Percentiles rank a stretch among this genome's conserved stretches.
Conservation (phyloP, 352 stramenopile genomes). For the Phytophthora ohioensis region DNA sequence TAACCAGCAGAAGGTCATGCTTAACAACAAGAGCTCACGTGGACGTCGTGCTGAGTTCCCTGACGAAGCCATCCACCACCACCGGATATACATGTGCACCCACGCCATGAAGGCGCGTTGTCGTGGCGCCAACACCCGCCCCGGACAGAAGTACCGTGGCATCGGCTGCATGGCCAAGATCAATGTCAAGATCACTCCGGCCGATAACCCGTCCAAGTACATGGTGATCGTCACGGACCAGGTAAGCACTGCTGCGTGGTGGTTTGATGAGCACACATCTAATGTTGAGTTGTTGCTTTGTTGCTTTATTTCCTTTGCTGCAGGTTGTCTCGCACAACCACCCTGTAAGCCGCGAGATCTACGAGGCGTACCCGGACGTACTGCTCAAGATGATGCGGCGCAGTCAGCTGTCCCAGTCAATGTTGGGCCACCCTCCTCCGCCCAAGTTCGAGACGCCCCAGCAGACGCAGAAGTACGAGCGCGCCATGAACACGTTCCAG, state of each 20-base stretch:
- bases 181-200: constrained; percentile 88
- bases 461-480: constrained; percentile 86
- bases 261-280: background rate
- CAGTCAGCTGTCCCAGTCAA: constrained; percentile 70
- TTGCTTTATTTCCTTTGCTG: constrained; percentile 8
- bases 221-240: constrained; percentile 90
- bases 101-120: constrained; percentile 89
- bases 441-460: constrained; percentile 80
- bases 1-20: constrained; percentile 90
- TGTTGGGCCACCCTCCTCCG: constrained; percentile 70
- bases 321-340: constrained; percentile 89
- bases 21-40: constrained; percentile 89
- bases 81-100: constrained; percentile 92
- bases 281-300: constrained; percentile 9
- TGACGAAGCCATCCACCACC: constrained; percentile 83
- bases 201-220: constrained; percentile 85
- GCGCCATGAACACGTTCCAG: constrained; percentile 66
- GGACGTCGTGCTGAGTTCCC: constrained; percentile 83
- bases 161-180: constrained; percentile 90
- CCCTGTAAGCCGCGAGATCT: constrained; percentile 85
- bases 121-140: constrained; percentile 76
- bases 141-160: constrained; percentile 83
- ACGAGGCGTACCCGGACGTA: constrained; percentile 87
- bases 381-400: constrained; percentile 86
- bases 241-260: constrained; percentile 38